phyloP scores from a whole-genome alignment of 2,329 filamentous ascomycete genomes.

The Exophiala calicioides region DNA sequence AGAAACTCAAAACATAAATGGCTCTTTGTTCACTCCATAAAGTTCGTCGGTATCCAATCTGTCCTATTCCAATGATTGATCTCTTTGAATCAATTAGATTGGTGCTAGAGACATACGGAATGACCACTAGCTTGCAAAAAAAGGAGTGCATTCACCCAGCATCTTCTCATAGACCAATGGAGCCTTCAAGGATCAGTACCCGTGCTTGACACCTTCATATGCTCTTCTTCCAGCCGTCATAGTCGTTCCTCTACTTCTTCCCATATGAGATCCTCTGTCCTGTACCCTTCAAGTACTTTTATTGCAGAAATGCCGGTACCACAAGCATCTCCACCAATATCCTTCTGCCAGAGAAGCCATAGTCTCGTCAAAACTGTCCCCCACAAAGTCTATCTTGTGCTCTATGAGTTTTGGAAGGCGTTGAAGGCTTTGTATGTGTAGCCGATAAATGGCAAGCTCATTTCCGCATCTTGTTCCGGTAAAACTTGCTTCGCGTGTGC shows the following conservation, averaged over 20 bases:
- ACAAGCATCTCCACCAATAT: slow-evolving; percentile 14
- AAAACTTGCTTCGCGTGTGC: slow-evolving; percentile 75
- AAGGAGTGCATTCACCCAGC: slow-evolving; percentile 16
- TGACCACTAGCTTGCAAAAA: slow-evolving; percentile 8
- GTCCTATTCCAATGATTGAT: background rate
- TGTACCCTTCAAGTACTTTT: slow-evolving; percentile 6
- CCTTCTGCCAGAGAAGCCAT: slow-evolving; percentile 11
- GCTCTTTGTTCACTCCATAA: too few relatives aligned
- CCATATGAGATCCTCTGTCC: too few relatives aligned
- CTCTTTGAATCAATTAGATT: slow-evolving; percentile 1
- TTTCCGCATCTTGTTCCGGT: slow-evolving; percentile 81
- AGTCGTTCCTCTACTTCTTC: background rate
- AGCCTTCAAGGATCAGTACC: slow-evolving; percentile 11
- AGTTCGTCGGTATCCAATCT: background rate
- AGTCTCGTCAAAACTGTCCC: background rate
- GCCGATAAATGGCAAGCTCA: slow-evolving; percentile 93
- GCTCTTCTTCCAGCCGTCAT: slow-evolving; percentile 1
- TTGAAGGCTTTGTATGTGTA: slow-evolving; percentile 98
- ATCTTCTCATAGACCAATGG: slow-evolving; percentile 21
- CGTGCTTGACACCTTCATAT: slow-evolving; percentile 10
- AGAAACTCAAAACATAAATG: too few relatives aligned
- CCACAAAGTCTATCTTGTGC: background rate
- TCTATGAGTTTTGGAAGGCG: slow-evolving; percentile 53
- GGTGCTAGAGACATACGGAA: slow-evolving; percentile 7
- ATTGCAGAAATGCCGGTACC: slow-evolving; percentile 6